Conservation (phyloP, 2,329 filamentous ascomycete genomes). For the Colletotrichum sp. region DNA sequence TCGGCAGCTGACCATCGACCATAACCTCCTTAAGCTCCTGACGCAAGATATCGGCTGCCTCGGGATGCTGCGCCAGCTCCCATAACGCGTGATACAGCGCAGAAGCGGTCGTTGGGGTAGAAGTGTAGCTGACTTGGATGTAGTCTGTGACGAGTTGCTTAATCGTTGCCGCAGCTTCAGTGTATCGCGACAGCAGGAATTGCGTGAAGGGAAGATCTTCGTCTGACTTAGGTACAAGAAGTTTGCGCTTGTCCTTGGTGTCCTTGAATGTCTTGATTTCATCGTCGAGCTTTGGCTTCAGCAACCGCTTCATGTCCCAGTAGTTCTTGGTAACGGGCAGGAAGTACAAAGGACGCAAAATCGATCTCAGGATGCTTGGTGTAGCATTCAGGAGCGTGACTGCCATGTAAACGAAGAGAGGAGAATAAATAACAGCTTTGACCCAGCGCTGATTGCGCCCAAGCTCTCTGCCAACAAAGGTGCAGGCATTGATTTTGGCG, state of each 20-base stretch:
- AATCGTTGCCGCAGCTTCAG: background rate
- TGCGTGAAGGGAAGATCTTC: background rate
- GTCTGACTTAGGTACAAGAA: background rate
- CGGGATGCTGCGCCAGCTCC: background rate
- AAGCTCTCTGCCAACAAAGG: background rate
- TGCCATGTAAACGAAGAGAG: background rate
- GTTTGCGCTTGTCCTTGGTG: background rate
- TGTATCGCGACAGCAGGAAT: background rate
- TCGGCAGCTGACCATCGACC: background rate
- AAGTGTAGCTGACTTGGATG: background rate
- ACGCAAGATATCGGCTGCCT: background rate
- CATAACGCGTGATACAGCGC: background rate
- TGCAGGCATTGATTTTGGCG: background rate
- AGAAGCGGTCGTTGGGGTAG: background rate
- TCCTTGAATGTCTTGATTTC: background rate
- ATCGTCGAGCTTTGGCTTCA: background rate
- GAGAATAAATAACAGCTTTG: background rate
- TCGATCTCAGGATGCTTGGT: background rate
- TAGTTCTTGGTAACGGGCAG: background rate
- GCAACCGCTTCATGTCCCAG: background rate
- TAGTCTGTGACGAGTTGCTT: background rate
- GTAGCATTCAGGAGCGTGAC: background rate
- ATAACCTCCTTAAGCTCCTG: background rate
- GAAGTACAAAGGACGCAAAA: background rate
- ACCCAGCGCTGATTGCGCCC: background rate